Evolutionary conservation across 2,329 filamentous ascomycete species (phyloP).

Genomic region (Aspergillus sp.): DNA sequence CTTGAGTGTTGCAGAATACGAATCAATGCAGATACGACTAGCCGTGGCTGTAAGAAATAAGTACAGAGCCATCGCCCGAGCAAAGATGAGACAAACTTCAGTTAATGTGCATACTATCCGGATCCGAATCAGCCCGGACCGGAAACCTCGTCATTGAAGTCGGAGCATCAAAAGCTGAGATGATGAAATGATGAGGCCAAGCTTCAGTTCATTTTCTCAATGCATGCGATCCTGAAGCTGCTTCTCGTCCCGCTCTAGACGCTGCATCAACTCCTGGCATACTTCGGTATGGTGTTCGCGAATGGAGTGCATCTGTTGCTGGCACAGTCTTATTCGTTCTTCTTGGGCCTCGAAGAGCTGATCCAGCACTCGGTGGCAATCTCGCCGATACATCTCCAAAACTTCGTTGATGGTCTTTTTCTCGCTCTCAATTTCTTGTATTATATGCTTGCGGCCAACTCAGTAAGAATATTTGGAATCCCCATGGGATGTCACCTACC

Average conservation of each 20-base stretch:
- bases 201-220: background rate
- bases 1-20: background rate
- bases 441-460: conserved; percentile 37
- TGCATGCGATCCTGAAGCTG: conserved; percentile 20
- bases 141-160: background rate
- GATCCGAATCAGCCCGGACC: background rate
- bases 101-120: background rate
- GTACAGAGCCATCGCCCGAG: background rate
- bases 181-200: too few relatives aligned
- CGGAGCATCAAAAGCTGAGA: background rate
- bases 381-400: conserved; percentile 46
- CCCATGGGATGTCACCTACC: conserved; percentile 26
- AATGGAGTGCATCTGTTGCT: conserved; percentile 31
- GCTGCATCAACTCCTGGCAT: conserved; percentile 32
- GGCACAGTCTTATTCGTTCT: conserved; percentile 36
- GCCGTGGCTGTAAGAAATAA: background rate
- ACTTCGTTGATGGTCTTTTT: conserved; percentile 49
- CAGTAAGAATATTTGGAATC: background rate
- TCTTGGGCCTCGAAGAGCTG: conserved; percentile 45
- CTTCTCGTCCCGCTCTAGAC: conserved; percentile 29
- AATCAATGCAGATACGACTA: background rate
- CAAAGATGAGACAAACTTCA: background rate
- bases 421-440: conserved; percentile 49
- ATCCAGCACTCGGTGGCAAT: conserved; percentile 47
- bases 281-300: conserved; percentile 31